Conservation (phyloP, 768 basidiomycete species). For the Steccherinum ochraceum region DNA sequence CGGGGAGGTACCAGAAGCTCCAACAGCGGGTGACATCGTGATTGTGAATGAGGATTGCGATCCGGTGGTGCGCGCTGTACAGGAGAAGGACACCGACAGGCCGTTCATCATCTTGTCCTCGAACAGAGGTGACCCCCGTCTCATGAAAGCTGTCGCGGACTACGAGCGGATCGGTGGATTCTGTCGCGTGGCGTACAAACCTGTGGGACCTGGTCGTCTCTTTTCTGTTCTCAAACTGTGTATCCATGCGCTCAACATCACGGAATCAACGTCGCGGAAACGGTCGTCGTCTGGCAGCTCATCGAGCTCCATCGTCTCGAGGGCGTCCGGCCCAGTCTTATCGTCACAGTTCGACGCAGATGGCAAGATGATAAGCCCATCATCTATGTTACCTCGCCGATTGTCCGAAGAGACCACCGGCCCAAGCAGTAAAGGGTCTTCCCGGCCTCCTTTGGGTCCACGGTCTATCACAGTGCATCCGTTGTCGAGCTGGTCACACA, state of each 20-base stretch:
- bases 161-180: constrained; percentile 81
- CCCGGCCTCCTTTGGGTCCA: constrained; percentile 48
- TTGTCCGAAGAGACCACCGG: constrained; percentile 13
- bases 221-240: constrained; percentile 59
- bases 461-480: constrained; percentile 47
- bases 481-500: constrained; percentile 26
- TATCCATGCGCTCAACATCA: constrained; percentile 49
- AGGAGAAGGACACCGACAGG: constrained; percentile 46
- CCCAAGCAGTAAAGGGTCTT: not conserved
- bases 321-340: not conserved
- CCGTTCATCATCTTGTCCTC: constrained; percentile 77
- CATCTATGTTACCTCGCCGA: constrained; percentile 10
- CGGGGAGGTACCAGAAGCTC: not conserved
- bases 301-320: not conserved
- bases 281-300: constrained; percentile 7
- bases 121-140: constrained; percentile 54
- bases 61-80: constrained; percentile 50
- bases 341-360: constrained; percentile 6
- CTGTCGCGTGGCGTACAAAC: constrained; percentile 86
- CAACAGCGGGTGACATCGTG: constrained; percentile 68
- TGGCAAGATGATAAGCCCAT: constrained; percentile 1
- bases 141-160: constrained; percentile 58
- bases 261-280: constrained; percentile 24
- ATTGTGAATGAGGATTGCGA: constrained; percentile 76
- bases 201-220: constrained; percentile 76